phyloP scores from a whole-genome alignment of 768 basidiomycete genomes.

The Xerocomellus amylosporus region DNA sequence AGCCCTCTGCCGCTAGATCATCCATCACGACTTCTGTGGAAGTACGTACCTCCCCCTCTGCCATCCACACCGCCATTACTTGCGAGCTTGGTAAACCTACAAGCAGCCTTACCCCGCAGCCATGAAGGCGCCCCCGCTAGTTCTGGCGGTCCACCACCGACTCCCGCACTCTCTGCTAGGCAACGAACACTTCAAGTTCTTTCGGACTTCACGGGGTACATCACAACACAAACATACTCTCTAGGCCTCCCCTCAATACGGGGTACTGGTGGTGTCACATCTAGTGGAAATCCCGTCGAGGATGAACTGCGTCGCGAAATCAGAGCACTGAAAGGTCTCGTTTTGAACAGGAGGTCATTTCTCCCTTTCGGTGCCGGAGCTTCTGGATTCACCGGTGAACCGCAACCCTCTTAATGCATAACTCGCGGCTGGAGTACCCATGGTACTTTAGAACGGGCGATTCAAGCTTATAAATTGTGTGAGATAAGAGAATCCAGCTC shows the following conservation, averaged over 20 bases:
- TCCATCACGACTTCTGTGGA: conserved; percentile 36
- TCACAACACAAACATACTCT: conserved; percentile 69
- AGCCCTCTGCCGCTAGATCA: conserved; percentile 11
- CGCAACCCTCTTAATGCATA: background rate
- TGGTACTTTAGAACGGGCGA: background rate
- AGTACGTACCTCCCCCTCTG: conserved; percentile 33
- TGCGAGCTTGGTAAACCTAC: conserved; percentile 19
- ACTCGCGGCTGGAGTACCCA: background rate
- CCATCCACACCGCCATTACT: conserved; percentile 32
- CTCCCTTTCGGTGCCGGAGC: conserved; percentile 1
- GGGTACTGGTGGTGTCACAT: conserved; percentile 12
- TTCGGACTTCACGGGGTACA: conserved; percentile 74
- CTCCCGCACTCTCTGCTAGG: conserved; percentile 34
- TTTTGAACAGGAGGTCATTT: conserved; percentile 61
- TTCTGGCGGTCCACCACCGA: conserved; percentile 3
- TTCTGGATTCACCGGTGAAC: conserved; percentile 7
- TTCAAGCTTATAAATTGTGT: background rate
- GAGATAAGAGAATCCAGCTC: background rate
- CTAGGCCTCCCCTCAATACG: conserved; percentile 19
- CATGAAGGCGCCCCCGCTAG: conserved; percentile 14
- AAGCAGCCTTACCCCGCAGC: conserved; percentile 19
- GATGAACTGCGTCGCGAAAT: conserved; percentile 76
- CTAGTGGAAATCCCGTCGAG: conserved; percentile 33
- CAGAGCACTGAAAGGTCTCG: conserved; percentile 73
- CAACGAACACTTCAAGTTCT: conserved; percentile 66